Base-by-base conservation (phyloP, 1,284 basidiomycete genomes). In the Dichomitus squalens region DNA sequence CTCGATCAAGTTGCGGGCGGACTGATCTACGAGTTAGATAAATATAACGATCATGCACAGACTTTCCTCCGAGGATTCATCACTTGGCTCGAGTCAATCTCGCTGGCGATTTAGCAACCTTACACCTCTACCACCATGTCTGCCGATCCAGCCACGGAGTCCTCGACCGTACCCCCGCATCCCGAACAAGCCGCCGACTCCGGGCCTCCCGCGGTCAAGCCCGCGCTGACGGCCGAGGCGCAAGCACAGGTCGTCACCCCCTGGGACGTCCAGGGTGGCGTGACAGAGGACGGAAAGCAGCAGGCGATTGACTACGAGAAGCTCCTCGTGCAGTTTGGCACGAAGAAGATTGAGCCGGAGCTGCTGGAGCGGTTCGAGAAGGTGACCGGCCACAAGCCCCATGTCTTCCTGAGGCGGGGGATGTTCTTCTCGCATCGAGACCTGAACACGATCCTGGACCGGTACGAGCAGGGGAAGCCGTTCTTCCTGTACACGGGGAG, bases 401-500 rank as follows among this genome's bases (percentile, higher is more conserved):
- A 99, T 75, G 81, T 94, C 7, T 83, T 99, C 46, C 78, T 99
- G 52, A 84, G 96, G 43, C 81, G 97, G 58, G 96, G 95, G 18
- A 93, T 92, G 82, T 99, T 99, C 79, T 99, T 98, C 77, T 97
- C 95, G 29, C 97, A 99, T 77, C 88, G 96, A 59, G 97, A 99
- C 59, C 88, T 99, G 66, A 90, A 96, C 76, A 85, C 86, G 68
- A 98, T 99, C 58, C 79, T 99, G 53, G 95, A 97, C 74, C 88
- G 95, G 50, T 98, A 94, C 74, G 96, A 99, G 76, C 90, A 97
- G 72, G 90, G 92, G 18, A 97, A 98, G 75, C 96, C 96, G 5
- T 99, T 98, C 79, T 99, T 93, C 79, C 79, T 99, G 64, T 99
- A 99, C 76, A 99, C 97, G 0, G 97, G 97, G 34, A 86, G 97